Evolutionary conservation across 2,329 filamentous ascomycete genomes (phyloP).

Genomic region (Pleurostoma richardsiae): DNA sequence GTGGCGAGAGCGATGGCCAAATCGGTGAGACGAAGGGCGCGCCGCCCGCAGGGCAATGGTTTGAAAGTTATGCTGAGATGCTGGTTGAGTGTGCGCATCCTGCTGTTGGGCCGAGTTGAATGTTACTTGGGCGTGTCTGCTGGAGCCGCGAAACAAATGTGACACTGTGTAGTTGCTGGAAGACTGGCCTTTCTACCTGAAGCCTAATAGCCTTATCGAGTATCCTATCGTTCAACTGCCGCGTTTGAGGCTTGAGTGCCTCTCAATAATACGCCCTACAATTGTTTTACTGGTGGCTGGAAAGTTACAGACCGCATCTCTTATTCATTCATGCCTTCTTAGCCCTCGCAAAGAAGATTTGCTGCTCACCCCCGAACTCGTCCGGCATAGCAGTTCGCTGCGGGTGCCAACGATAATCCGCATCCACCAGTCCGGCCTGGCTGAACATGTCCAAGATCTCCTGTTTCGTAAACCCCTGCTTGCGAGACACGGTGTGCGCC

Average conservation of each 20-base stretch:
- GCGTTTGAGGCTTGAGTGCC: too few relatives aligned
- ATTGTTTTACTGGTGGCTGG: too few relatives aligned
- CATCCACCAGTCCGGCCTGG: conserved; percentile 5
- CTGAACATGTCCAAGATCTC: conserved; percentile 8
- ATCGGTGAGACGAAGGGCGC: conserved; percentile 29
- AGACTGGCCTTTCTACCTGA: too few relatives aligned
- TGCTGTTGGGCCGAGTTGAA: not conserved
- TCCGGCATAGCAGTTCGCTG: not conserved
- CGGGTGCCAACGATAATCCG: not conserved
- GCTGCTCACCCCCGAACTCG: not conserved
- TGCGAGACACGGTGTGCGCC: conserved; percentile 1
- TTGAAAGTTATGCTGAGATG: conserved; percentile 33
- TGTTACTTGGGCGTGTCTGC: too few relatives aligned
- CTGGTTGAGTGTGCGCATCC: conserved; percentile 32
- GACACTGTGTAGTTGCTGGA: too few relatives aligned
- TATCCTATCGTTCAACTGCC: too few relatives aligned
- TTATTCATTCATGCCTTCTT: not conserved
- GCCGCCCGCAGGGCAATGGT: conserved; percentile 33
- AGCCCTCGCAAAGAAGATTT: conserved; percentile 7
- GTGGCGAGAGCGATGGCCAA: conserved; percentile 35
- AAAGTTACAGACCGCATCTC: too few relatives aligned
- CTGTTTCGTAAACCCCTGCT: conserved; percentile 7
- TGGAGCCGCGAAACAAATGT: too few relatives aligned
- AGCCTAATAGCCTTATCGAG: too few relatives aligned
- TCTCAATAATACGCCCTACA: too few relatives aligned